These are phyloP conservation scores for Thielaviopsis euricoi DNA, from an alignment of 2,329 filamentous ascomycete genomes.

Conservation along the genomic window DNA sequence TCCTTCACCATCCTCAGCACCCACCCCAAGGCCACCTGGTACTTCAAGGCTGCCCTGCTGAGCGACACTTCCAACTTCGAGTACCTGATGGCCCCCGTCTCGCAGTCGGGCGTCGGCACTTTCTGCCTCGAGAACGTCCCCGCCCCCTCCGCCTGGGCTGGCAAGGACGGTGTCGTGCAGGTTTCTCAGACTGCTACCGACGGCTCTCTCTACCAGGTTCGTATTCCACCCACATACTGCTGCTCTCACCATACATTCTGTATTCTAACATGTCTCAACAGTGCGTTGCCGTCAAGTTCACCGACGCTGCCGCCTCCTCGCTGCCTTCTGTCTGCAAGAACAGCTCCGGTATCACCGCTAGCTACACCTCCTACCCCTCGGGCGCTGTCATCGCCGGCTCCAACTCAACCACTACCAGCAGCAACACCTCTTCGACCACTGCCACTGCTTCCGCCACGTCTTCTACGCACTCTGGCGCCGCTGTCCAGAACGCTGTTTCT, in stretches of 20 bases:
- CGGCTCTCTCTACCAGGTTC: constrained; percentile 39
- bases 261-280: not conserved
- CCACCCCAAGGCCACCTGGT: constrained; percentile 7
- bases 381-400: constrained; percentile 9
- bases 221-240: constrained; percentile 5
- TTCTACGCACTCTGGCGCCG: constrained; percentile 4
- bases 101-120: constrained; percentile 35
- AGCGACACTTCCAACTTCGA: constrained; percentile 9
- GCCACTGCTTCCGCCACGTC: not conserved
- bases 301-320: not conserved
- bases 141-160: constrained; percentile 32
- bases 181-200: constrained; percentile 36
- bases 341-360: constrained; percentile 2
- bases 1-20: constrained; percentile 9
- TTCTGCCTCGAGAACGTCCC: constrained; percentile 35
- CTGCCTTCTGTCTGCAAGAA: constrained; percentile 9
- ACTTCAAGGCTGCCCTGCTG: constrained; percentile 9
- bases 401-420: constrained; percentile 1
- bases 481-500: constrained; percentile 2
- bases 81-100: constrained; percentile 7
- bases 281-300: constrained; percentile 11
- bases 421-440: not conserved
- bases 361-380: constrained; percentile 1
- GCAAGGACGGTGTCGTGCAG: constrained; percentile 37
- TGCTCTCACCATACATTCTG: not conserved